Base-by-base conservation (phyloP, 306 rosid species). In the Castanea sativa region DNA sequence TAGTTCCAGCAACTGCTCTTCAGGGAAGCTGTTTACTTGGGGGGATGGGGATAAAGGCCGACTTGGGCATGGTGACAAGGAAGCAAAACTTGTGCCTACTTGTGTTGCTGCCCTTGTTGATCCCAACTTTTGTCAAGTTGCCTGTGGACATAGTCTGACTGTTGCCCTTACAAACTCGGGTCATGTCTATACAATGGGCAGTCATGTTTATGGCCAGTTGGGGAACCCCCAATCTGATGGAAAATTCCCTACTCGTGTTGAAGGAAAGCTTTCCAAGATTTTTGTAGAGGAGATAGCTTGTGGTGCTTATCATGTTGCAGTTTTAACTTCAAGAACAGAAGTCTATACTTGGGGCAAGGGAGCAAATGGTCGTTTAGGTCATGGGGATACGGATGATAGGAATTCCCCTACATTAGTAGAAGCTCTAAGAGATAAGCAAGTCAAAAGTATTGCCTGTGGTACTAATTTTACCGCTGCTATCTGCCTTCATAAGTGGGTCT, bases 41-140 rank as follows among this genome's bases (percentile, higher is more conserved):
- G 99, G 99, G 53, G 99, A 95, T 89, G 99, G 99, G 55, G 99
- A 95, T 87, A 95, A 95, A 85, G 94, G 99, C 75, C 90, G 98
- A 67, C 92, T 95, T 80, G 99, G 99, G 85, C 99, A 92, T 78
- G 99, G 98, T 79, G 96, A 91, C 86, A 95, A 91, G 91, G 99
- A 91, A 87, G 85, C 94, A 83, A 95, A 89, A 83, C 97, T 95
- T 81, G 99, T 95, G 86, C 99, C 99, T 68, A 95, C 99, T 79
- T 90, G 98, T 74, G 99, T 95, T 88, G 97, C 92, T 55, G 92
- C 98, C 76, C 98, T 95, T 71, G 92, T 93, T 76, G 96, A 93
- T 38, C 97, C 94, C 75, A 95, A 88, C 83, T 95, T 95, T 81
- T 93, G 94, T 83, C 92, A 79, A 85, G 99, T 95, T 81, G 88